phyloP scores from a whole-genome alignment of 257 asterid species.

The Solanum rostratum region DNA sequence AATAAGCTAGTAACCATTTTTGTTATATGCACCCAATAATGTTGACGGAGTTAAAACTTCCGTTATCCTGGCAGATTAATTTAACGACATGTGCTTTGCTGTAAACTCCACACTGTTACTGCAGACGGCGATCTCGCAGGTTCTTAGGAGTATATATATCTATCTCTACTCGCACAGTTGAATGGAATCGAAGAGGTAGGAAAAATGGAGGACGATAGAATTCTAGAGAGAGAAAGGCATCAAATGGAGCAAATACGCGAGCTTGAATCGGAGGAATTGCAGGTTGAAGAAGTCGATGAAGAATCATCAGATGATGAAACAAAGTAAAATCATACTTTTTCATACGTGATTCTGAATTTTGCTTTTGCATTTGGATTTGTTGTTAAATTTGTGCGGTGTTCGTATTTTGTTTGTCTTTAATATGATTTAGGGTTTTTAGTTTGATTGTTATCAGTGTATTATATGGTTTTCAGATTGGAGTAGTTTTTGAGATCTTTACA shows the following conservation, averaged over 20 bases:
- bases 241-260: slow-evolving; percentile 61
- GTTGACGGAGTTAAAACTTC: no score
- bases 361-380: background rate
- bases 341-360: background rate
- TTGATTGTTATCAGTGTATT: background rate
- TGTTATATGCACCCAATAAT: no score
- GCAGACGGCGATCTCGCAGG: background rate
- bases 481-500: background rate
- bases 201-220: slow-evolving; percentile 31
- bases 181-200: background rate
- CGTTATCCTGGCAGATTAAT: no score
- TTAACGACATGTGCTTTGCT: no score
- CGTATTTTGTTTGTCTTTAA: background rate
- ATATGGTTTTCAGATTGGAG: background rate
- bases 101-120: no score
- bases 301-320: slow-evolving; percentile 18
- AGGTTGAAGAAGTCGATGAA: slow-evolving; percentile 55
- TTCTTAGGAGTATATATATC: background rate
- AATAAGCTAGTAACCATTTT: no score
- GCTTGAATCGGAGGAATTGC: slow-evolving; percentile 70
- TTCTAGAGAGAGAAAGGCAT: slow-evolving; percentile 54
- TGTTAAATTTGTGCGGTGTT: background rate
- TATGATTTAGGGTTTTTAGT: background rate
- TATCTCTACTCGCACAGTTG: background rate
- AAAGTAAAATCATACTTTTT: background rate